A percentile compares a stretch with the other conserved stretches of the same genome.
phyloP scores from a whole-genome alignment of 108 stramenopile species.

The Parmales sp. region DNA sequence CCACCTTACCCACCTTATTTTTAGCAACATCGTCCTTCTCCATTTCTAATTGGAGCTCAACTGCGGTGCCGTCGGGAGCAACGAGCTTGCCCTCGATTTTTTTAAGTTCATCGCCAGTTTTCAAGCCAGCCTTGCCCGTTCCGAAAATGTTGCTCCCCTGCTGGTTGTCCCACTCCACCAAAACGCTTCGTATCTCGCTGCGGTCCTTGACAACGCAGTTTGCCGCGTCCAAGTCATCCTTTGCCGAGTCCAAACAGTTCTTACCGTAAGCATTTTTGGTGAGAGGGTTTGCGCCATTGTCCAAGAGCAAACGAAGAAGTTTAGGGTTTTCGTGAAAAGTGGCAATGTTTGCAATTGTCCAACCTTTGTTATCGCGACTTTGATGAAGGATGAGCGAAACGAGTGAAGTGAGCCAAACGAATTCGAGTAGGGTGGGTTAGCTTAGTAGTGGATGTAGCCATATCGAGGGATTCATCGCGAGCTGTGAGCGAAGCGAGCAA shows the following conservation, averaged over 20 bases:
- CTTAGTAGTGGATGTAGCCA: too few species aligned
- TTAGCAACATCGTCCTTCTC: conserved; percentile 12
- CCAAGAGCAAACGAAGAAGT: conserved; percentile 12
- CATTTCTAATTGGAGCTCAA: conserved; percentile 18
- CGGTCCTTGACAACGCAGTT: conserved; percentile 8
- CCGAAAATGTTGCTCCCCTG: conserved; percentile 1
- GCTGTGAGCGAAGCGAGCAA: too few species aligned
- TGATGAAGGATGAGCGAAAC: conserved; percentile 8
- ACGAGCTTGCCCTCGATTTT: conserved; percentile 14
- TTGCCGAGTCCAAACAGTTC: conserved; percentile 23
- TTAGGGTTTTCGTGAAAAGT: conserved; percentile 22
- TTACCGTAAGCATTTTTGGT: conserved; percentile 25
- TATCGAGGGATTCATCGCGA: too few species aligned
- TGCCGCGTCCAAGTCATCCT: conserved; percentile 31
- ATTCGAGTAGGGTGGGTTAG: too few species aligned
- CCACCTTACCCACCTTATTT: not conserved
- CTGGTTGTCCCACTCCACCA: conserved; percentile 18
- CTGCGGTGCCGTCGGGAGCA: conserved; percentile 15
- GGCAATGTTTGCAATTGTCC: conserved; percentile 19
- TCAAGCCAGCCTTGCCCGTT: not conserved
- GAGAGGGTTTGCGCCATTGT: conserved; percentile 23
- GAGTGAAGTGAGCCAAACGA: too few species aligned
- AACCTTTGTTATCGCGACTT: conserved; percentile 24
- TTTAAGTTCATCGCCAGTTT: not conserved
- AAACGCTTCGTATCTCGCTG: conserved; percentile 20